phyloP scores from a whole-genome alignment of 2,329 filamentous ascomycete genomes.

The Aplosporella prunicola region DNA sequence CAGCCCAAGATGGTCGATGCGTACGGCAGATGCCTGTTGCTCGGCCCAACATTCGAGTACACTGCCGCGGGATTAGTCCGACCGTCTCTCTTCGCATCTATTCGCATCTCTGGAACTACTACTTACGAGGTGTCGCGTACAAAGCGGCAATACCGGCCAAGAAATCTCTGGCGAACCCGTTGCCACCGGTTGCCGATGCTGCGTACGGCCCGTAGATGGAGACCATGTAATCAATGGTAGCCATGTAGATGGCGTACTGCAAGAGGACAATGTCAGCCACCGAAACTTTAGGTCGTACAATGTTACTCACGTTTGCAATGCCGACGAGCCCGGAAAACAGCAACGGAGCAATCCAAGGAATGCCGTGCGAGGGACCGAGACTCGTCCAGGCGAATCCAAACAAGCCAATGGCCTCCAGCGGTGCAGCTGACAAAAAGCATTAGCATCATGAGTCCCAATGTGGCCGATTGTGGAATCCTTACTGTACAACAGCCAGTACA shows the following conservation, averaged over 20 bases:
- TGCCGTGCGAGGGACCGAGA: conserved; percentile 43
- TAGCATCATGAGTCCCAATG: background rate
- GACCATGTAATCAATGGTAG: conserved; percentile 69
- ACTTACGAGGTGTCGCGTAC: conserved; percentile 47
- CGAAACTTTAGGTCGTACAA: too few species aligned
- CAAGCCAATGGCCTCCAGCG: conserved; percentile 55
- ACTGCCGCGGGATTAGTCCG: conserved; percentile 21
- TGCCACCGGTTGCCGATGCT: conserved; percentile 66
- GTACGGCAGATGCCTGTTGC: conserved; percentile 37
- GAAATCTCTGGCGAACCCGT: conserved; percentile 65
- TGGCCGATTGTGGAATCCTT: conserved; percentile 32
- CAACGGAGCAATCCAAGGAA: conserved; percentile 58
- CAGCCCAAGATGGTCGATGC: conserved; percentile 46
- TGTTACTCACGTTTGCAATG: conserved; percentile 57
- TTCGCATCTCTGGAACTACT: too few species aligned
- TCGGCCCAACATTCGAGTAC: conserved; percentile 22
- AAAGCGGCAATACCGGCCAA: conserved; percentile 63
- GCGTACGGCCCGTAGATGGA: conserved; percentile 63
- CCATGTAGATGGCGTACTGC: conserved; percentile 60
- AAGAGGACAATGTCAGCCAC: conserved; percentile 18
- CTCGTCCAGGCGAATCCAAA: conserved; percentile 63
- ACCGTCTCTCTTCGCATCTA: conserved; percentile 35
- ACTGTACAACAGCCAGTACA: conserved; percentile 57
- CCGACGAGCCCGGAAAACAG: conserved; percentile 57
- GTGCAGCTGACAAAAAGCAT: too few species aligned